Conservation (phyloP, 1,284 basidiomycete genomes). For the Apiotrichum siamense region DNA sequence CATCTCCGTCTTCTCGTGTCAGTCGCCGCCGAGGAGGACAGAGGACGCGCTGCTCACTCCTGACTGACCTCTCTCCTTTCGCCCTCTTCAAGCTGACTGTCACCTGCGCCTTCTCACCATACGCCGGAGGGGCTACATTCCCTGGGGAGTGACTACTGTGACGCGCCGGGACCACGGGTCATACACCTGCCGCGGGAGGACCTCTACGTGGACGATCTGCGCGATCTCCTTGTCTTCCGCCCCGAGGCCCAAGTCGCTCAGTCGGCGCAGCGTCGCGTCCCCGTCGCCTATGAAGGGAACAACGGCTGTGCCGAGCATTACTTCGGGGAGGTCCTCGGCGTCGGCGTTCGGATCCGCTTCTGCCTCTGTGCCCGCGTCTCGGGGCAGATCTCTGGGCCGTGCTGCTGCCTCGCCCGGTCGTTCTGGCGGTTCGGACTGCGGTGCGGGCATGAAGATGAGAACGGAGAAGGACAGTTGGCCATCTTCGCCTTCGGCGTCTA, state of each 20-base stretch:
- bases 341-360: not conserved
- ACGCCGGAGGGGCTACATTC: too few relatives aligned
- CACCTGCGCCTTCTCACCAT: too few relatives aligned
- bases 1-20: not conserved
- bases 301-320: slow-evolving; percentile 14
- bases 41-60: too few relatives aligned
- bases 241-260: not conserved
- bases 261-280: too few relatives aligned
- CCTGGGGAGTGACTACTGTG: too few relatives aligned
- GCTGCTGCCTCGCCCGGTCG: not conserved
- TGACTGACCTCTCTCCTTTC: too few relatives aligned
- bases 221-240: not conserved
- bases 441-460: slow-evolving; percentile 10
- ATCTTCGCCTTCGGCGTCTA: not conserved
- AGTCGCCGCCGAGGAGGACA: too few relatives aligned
- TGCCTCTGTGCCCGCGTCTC: too few relatives aligned
- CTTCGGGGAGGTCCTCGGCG: slow-evolving; percentile 4
- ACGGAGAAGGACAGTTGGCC: slow-evolving; percentile 4
- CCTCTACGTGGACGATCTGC: not conserved
- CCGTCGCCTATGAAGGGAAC: not conserved
- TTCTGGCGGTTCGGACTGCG: not conserved
- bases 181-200: not conserved
- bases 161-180: too few relatives aligned
- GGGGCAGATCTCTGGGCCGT: not conserved
- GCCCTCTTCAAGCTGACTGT: too few relatives aligned